Evolutionary conservation across 2,329 filamentous ascomycete genomes (phyloP).

Genomic region (Scedosporium apiospermum): DNA sequence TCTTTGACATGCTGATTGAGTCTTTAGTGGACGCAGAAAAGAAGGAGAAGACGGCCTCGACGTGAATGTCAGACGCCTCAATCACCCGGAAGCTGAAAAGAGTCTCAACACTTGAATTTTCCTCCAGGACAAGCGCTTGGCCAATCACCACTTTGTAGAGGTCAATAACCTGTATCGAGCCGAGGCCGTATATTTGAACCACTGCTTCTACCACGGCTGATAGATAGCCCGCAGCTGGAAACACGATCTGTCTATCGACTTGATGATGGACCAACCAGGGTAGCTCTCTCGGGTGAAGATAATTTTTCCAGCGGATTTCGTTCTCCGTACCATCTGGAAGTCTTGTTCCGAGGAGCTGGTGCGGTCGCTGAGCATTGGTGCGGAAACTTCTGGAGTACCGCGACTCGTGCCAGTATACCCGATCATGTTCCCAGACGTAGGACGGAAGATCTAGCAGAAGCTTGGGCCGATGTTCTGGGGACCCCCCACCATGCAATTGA

Average conservation of each 20-base stretch:
- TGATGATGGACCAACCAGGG: slow-evolving; percentile 26
- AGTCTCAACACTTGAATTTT: not conserved
- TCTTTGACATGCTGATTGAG: not conserved
- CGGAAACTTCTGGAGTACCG: slow-evolving; percentile 23
- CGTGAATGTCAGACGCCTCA: not conserved
- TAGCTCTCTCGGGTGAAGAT: slow-evolving; percentile 36
- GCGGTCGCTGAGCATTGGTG: slow-evolving; percentile 8
- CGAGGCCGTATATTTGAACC: slow-evolving; percentile 18
- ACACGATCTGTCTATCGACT: slow-evolving; percentile 20
- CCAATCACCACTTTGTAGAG: not conserved
- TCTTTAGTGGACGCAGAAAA: not conserved
- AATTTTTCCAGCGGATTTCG: slow-evolving; percentile 39
- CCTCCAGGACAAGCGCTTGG: not conserved
- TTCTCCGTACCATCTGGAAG: slow-evolving; percentile 33
- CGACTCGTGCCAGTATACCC: slow-evolving; percentile 43
- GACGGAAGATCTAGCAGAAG: slow-evolving; percentile 31
- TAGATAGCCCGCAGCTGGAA: slow-evolving; percentile 40
- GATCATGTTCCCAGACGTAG: slow-evolving; percentile 46
- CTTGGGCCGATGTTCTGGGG: not conserved
- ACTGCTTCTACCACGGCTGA: slow-evolving; percentile 40
- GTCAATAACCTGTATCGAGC: not conserved
- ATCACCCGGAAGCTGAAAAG: not conserved
- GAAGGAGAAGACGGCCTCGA: not conserved
- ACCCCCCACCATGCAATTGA: not conserved
- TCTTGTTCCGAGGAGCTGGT: slow-evolving; percentile 31